Percentiles rank a stretch among this genome's conserved stretches.
phyloP scores from a whole-genome alignment of 768 basidiomycete genomes.

The Leccinum subgranulosum region DNA sequence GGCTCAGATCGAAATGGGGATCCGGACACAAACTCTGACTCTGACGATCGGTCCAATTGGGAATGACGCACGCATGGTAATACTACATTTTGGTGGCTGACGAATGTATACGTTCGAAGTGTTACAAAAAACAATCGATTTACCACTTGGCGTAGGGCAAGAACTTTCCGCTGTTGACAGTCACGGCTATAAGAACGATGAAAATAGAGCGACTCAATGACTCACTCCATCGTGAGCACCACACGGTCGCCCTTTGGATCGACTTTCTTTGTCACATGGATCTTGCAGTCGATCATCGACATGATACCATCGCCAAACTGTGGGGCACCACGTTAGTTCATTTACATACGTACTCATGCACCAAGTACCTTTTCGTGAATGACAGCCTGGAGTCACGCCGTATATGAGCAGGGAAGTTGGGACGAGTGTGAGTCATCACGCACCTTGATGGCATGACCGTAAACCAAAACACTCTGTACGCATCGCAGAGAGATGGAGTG shows the following conservation, averaged over 20 bases:
- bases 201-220: constrained; percentile 3
- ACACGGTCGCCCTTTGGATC: constrained; percentile 81
- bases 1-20: constrained; percentile 14
- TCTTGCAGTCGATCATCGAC: constrained; percentile 84
- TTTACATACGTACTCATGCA: background rate
- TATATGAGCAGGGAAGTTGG: background rate
- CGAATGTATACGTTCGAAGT: background rate
- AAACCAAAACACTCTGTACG: constrained; percentile 63
- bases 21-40: background rate
- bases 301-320: constrained; percentile 87
- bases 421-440: background rate
- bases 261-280: constrained; percentile 62
- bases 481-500: background rate
- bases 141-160: constrained; percentile 73
- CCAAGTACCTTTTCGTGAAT: constrained; percentile 68
- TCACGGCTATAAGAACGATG: constrained; percentile 1
- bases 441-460: constrained; percentile 79
- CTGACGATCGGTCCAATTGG: constrained; percentile 1
- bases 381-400: constrained; percentile 44
- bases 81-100: background rate
- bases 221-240: constrained; percentile 76
- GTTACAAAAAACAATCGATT: constrained; percentile 1
- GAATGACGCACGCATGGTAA: constrained; percentile 1
- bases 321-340: background rate
- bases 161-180: constrained; percentile 62